phyloP scores from a whole-genome alignment of 176 grass and related monocot species.

The Pharus latifolius region DNA sequence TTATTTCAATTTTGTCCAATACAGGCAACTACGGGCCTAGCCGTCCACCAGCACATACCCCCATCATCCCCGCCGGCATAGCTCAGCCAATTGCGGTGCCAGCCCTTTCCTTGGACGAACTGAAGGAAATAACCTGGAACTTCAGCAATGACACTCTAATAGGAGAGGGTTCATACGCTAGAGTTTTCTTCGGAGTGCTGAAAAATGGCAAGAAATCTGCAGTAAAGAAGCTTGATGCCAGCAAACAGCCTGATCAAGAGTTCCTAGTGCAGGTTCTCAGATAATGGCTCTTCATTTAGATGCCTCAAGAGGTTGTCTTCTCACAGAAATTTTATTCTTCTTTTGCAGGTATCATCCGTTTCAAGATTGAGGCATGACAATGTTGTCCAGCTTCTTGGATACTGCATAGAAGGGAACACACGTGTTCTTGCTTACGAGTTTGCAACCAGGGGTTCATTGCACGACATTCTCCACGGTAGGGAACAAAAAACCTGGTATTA shows the following conservation, averaged over 20 bases:
- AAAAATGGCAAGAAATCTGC: constrained; percentile 44
- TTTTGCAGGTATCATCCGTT: constrained; percentile 52
- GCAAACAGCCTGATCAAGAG: constrained; percentile 62
- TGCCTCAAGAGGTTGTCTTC: background rate
- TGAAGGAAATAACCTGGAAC: constrained; percentile 59
- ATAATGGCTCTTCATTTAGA: background rate
- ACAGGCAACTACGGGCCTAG: constrained; percentile 37
- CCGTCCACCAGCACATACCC: constrained; percentile 5
- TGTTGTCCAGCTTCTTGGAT: constrained; percentile 63
- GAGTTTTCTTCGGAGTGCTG: constrained; percentile 64
- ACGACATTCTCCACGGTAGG: constrained; percentile 81
- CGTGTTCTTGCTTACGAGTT: constrained; percentile 80
- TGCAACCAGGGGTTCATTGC: constrained; percentile 68
- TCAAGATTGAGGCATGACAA: constrained; percentile 83
- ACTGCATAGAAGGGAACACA: constrained; percentile 48
- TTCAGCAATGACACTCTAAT: constrained; percentile 62
- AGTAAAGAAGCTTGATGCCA: constrained; percentile 68
- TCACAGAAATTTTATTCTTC: constrained; percentile 1
- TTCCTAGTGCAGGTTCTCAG: constrained; percentile 46
- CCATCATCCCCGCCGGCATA: constrained; percentile 9
- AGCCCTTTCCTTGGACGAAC: constrained; percentile 51
- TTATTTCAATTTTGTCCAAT: background rate
- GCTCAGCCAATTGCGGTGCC: constrained; percentile 65
- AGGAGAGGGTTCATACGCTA: constrained; percentile 69
- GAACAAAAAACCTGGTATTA: background rate